These are phyloP conservation scores for Spathaspora sp. DNA, from an alignment of 805 yeast species.

Conservation along the genomic window DNA sequence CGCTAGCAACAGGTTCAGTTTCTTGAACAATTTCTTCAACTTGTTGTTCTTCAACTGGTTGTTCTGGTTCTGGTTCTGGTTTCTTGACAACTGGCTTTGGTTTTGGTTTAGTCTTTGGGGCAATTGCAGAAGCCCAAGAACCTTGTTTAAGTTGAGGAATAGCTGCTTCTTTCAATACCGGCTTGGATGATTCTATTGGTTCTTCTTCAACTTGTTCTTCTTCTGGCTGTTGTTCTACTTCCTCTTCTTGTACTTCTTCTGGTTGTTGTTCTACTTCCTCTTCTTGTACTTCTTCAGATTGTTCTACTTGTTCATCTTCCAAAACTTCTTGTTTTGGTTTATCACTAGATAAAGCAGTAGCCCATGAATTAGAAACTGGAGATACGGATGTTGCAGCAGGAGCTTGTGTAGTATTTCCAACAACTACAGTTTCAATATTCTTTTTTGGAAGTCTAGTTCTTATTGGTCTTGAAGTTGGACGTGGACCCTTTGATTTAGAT, in stretches of 20 bases:
- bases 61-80: constrained; percentile 14
- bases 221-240: constrained; percentile 10
- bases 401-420: constrained; percentile 10
- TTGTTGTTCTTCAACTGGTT: constrained; percentile 14
- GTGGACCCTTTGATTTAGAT: constrained; percentile 6
- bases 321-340: constrained; percentile 28
- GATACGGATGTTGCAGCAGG: constrained; percentile 17
- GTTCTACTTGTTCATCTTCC: constrained; percentile 8
- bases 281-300: constrained; percentile 9
- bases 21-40: constrained; percentile 12
- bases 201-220: constrained; percentile 6
- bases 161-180: constrained; percentile 34
- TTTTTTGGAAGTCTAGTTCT: background rate
- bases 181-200: constrained; percentile 15
- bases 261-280: constrained; percentile 8
- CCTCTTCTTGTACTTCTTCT: constrained; percentile 11
- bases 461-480: background rate
- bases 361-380: constrained; percentile 36
- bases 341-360: constrained; percentile 39
- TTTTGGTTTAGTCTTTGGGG: constrained; percentile 47
- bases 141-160: constrained; percentile 46
- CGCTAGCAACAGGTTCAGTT: constrained; percentile 26
- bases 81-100: constrained; percentile 21
- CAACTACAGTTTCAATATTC: constrained; percentile 10
- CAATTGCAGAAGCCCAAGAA: constrained; percentile 71